phyloP scores from a whole-genome alignment of 495 filamentous ascomycete genomes.

The Talaromyces nanjingensis region DNA sequence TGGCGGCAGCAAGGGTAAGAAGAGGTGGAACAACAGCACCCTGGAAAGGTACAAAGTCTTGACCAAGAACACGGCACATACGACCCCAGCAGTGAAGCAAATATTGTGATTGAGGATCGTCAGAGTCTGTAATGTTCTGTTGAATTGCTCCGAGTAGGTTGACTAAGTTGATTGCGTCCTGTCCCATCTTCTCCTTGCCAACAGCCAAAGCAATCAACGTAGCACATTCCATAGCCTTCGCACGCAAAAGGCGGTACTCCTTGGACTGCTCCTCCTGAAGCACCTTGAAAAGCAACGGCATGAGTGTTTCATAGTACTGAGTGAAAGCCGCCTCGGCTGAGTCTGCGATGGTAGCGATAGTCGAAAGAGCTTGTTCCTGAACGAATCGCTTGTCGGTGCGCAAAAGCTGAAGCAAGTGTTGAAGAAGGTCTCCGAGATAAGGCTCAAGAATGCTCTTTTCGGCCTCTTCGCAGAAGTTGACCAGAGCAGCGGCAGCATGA shows the following conservation, averaged over 20 bases:
- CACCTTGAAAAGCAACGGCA: slow-evolving; percentile 90
- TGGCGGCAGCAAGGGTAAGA: slow-evolving; percentile 82
- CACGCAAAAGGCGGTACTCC: slow-evolving; percentile 82
- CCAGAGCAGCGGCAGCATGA: slow-evolving; percentile 91
- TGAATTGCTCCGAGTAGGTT: slow-evolving; percentile 84
- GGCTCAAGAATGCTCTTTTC: slow-evolving; percentile 89
- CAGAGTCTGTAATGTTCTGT: slow-evolving; percentile 76
- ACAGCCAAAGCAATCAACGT: slow-evolving; percentile 95
- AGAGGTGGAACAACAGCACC: slow-evolving; percentile 92
- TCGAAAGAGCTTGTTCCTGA: slow-evolving; percentile 95
- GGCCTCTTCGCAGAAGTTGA: slow-evolving; percentile 99
- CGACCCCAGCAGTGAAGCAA: slow-evolving; percentile 98
- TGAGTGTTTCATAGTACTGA: slow-evolving; percentile 91
- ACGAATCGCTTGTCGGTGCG: slow-evolving; percentile 90
- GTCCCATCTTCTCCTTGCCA: slow-evolving; percentile 82
- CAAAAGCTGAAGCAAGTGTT: slow-evolving; percentile 73
- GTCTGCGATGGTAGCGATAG: slow-evolving; percentile 97
- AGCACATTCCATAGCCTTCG: slow-evolving; percentile 99
- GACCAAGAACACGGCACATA: slow-evolving; percentile 90
- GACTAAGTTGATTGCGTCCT: slow-evolving; percentile 78
- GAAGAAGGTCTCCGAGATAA: slow-evolving; percentile 83
- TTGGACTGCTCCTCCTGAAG: slow-evolving; percentile 83
- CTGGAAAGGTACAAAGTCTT: slow-evolving; percentile 88
- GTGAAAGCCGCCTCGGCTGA: slow-evolving; percentile 92
- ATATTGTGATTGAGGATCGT: slow-evolving; percentile 96